Percentiles rank a stretch among this genome's conserved stretches.
Conservation (phyloP, 805 yeast genomes). For the Lipomyces chichibuensis region DNA sequence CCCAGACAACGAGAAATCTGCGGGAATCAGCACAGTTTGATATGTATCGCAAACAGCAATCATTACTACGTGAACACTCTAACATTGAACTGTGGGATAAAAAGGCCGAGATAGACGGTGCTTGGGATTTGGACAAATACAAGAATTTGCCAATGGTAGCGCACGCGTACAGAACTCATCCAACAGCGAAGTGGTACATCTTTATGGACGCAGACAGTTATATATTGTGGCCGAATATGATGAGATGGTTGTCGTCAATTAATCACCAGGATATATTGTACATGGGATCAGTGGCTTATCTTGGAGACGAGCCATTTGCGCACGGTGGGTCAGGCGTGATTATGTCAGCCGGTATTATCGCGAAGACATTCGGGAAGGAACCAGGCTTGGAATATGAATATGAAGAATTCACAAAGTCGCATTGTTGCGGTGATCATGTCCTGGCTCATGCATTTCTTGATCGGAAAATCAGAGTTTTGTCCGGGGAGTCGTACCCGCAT, state of each 20-base stretch:
- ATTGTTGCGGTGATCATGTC: slow-evolving; percentile 47
- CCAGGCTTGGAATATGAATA: slow-evolving; percentile 33
- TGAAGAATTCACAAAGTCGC: slow-evolving; percentile 33
- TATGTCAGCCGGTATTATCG: slow-evolving; percentile 43
- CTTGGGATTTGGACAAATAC: slow-evolving; percentile 46
- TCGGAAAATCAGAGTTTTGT: slow-evolving; percentile 23
- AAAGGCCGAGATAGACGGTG: slow-evolving; percentile 30
- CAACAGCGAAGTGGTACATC: slow-evolving; percentile 44
- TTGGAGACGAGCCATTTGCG: slow-evolving; percentile 40
- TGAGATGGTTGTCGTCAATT: slow-evolving; percentile 34
- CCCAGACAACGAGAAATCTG: slow-evolving; percentile 22
- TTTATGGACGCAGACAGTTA: slow-evolving; percentile 46
- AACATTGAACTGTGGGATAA: slow-evolving; percentile 31
- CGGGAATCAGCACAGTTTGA: slow-evolving; percentile 31
- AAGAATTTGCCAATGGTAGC: slow-evolving; percentile 47
- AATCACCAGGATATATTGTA: slow-evolving; percentile 42
- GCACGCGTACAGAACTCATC: slow-evolving; percentile 42
- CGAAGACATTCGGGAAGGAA: slow-evolving; percentile 37
- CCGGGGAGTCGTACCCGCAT: slow-evolving; percentile 30
- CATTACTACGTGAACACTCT: slow-evolving; percentile 37
- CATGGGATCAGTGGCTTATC: slow-evolving; percentile 41
- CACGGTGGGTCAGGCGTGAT: slow-evolving; percentile 49
- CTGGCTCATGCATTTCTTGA: slow-evolving; percentile 40
- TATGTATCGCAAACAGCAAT: slow-evolving; percentile 40
- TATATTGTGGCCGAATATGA: slow-evolving; percentile 41